Percentiles rank a stretch among this genome's conserved stretches.
phyloP scores from a whole-genome alignment of 805 yeast species.

The Saccharomyces eubayanus region DNA sequence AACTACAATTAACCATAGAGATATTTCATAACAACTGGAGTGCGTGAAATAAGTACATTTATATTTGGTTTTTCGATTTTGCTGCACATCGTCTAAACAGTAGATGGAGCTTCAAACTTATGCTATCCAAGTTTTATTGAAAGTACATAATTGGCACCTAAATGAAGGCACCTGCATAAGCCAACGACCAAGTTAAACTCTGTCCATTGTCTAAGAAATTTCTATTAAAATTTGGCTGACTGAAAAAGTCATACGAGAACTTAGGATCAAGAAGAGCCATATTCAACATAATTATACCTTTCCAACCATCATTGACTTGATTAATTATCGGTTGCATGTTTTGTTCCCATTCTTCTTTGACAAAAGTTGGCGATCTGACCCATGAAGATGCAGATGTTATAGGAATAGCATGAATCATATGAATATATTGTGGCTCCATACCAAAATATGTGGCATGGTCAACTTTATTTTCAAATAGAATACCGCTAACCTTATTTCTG shows the following conservation, averaged over 20 bases:
- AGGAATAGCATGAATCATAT: constrained; percentile 74
- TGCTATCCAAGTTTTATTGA: not conserved
- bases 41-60: too few relatives aligned
- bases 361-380: constrained; percentile 45
- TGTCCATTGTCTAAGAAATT: constrained; percentile 72
- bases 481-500: constrained; percentile 63
- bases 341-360: constrained; percentile 52
- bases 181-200: constrained; percentile 77
- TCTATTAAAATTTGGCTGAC: constrained; percentile 44
- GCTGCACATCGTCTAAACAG: not conserved
- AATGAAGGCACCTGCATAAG: constrained; percentile 48
- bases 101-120: not conserved
- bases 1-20: too few relatives aligned
- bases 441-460: constrained; percentile 75
- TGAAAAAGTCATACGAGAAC: constrained; percentile 53
- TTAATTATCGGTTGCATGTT: constrained; percentile 39
- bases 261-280: constrained; percentile 65
- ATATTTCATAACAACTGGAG: too few relatives aligned
- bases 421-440: constrained; percentile 61
- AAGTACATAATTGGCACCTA: not conserved
- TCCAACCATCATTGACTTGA: constrained; percentile 58
- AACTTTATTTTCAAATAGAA: constrained; percentile 61
- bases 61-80: too few relatives aligned
- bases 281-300: constrained; percentile 63
- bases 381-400: constrained; percentile 57